These are phyloP conservation scores for Fraxinus cuspidata DNA, from an alignment of 257 asterid genomes.

Conservation along the genomic window DNA sequence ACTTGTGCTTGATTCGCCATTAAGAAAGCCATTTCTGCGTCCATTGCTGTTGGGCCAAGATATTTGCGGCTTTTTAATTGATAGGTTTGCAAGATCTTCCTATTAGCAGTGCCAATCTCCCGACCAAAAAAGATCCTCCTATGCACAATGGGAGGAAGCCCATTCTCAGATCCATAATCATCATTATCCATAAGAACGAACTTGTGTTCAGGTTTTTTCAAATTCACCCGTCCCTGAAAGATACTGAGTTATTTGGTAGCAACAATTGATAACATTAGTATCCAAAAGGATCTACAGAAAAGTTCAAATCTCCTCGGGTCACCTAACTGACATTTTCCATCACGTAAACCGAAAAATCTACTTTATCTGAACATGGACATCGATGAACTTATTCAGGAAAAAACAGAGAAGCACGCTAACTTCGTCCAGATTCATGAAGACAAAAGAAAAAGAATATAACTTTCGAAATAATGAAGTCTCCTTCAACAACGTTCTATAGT, in stretches of 20 bases:
- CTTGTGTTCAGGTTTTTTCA: constrained; percentile 69
- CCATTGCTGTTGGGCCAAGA: constrained; percentile 99
- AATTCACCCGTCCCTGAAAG: constrained; percentile 84
- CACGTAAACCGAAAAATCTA: not conserved
- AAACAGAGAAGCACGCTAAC: not conserved
- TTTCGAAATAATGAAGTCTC: not conserved
- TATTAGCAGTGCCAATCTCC: constrained; percentile 79
- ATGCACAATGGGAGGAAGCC: constrained; percentile 78
- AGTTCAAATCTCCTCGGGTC: not conserved
- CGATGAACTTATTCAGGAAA: not conserved
- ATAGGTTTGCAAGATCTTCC: constrained; percentile 87
- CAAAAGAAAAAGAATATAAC: not conserved
- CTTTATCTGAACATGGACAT: not conserved
- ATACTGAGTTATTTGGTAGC: constrained; percentile 14
- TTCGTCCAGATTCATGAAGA: not conserved
- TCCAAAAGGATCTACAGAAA: not conserved
- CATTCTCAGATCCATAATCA: constrained; percentile 70
- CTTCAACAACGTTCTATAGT: not conserved
- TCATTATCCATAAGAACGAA: constrained; percentile 85
- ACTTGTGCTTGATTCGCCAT: constrained; percentile 98
- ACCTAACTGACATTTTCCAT: not conserved
- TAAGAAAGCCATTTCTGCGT: constrained; percentile 98
- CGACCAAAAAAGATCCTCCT: constrained; percentile 84
- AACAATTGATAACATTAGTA: not conserved
- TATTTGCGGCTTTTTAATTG: constrained; percentile 93